phyloP scores from a whole-genome alignment of 2,329 filamentous ascomycete genomes.

The Hymenotorrendiella dingleyae region DNA sequence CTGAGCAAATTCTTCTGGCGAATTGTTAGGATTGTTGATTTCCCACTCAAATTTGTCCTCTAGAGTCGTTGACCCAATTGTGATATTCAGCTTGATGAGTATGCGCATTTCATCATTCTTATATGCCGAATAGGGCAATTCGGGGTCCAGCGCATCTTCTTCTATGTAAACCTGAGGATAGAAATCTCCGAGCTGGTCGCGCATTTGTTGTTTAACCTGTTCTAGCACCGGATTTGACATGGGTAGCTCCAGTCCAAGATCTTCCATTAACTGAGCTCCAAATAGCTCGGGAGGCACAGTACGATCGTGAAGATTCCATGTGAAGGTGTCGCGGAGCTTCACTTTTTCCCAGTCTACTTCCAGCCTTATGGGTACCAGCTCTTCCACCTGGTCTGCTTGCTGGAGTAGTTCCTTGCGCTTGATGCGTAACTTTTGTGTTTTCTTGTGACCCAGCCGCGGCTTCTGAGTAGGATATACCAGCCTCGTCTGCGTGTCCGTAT shows the following conservation, averaged over 20 bases:
- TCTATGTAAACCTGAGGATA: conserved; percentile 88
- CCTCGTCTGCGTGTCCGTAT: conserved; percentile 66
- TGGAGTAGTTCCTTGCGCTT: conserved; percentile 73
- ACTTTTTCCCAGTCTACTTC: conserved; percentile 96
- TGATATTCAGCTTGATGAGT: conserved; percentile 92
- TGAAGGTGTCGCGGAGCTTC: conserved; percentile 93
- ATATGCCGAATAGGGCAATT: conserved; percentile 86
- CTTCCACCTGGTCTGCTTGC: conserved; percentile 86
- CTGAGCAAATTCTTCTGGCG: conserved; percentile 86
- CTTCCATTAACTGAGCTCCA: conserved; percentile 83
- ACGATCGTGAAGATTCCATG: conserved; percentile 95
- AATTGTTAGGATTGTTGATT: conserved; percentile 90
- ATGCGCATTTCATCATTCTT: conserved; percentile 99
- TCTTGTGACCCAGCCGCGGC: conserved; percentile 69
- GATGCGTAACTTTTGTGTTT: conserved; percentile 66
- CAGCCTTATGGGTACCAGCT: conserved; percentile 82
- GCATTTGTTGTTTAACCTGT: conserved; percentile 62
- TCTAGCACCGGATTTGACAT: conserved; percentile 58
- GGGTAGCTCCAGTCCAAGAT: conserved; percentile 74
- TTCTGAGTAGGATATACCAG: conserved; percentile 77
- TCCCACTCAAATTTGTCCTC: conserved; percentile 99
- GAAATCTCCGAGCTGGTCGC: conserved; percentile 87
- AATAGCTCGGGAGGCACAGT: conserved; percentile 75
- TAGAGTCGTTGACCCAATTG: conserved; percentile 87
- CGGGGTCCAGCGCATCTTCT: conserved; percentile 83